Conservation (phyloP, 2,329 filamentous ascomycete genomes). For the Cladophialophora chaetospira region DNA sequence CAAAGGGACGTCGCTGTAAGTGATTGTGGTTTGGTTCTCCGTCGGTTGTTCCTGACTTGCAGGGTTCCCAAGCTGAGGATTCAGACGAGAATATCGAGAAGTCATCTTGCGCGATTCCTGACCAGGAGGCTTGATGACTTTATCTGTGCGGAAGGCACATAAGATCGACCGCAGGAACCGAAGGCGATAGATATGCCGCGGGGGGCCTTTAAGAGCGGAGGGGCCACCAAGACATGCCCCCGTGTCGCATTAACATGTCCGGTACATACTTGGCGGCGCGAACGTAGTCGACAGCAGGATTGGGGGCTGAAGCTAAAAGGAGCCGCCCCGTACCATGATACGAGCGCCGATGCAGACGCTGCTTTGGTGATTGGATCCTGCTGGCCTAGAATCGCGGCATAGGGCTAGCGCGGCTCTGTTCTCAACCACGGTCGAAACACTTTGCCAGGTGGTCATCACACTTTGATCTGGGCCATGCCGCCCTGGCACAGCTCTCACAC, state of each 20-base stretch:
- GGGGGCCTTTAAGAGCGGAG: too few species aligned
- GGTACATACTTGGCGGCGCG: background rate
- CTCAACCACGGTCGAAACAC: background rate
- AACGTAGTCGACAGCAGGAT: background rate
- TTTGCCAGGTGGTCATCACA: background rate
- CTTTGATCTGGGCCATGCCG: too few species aligned
- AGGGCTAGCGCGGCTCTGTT: background rate
- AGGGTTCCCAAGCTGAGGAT: background rate
- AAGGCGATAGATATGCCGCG: too few species aligned
- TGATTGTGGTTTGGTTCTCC: background rate
- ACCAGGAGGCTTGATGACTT: too few species aligned
- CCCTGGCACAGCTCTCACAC: background rate
- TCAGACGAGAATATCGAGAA: background rate
- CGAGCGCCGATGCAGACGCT: too few species aligned
- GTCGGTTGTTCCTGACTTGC: background rate
- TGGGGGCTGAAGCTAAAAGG: slow-evolving; percentile 6
- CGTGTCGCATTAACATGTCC: background rate
- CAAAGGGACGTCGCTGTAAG: background rate
- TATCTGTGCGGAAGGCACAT: too few species aligned
- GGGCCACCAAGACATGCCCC: background rate
- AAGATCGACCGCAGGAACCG: too few species aligned
- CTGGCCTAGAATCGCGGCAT: background rate
- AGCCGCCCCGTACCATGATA: too few species aligned
- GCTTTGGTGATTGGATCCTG: background rate
- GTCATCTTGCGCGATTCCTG: background rate